Conservation (phyloP, 192 early-diverging fungal genomes). For the Backusella australiensis region DNA sequence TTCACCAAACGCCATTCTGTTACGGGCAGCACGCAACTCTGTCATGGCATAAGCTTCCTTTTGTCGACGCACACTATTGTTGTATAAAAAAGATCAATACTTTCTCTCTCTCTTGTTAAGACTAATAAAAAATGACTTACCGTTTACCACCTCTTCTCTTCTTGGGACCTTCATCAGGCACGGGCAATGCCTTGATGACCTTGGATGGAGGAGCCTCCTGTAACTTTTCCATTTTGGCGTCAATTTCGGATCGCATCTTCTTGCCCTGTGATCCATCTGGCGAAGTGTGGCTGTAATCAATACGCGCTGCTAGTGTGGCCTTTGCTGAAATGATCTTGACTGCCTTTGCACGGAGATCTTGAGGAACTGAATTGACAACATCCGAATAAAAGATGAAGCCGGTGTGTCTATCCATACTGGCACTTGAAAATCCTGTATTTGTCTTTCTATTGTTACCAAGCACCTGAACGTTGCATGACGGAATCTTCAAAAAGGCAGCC, state of each 20-base stretch:
- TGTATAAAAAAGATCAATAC: neutral
- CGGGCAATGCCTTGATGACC: slow-evolving; percentile 83
- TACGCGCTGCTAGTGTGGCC: slow-evolving; percentile 74
- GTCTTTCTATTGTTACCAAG: slow-evolving; percentile 47
- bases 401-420: slow-evolving; percentile 66
- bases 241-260: slow-evolving; percentile 74
- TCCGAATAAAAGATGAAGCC: slow-evolving; percentile 83
- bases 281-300: slow-evolving; percentile 73
- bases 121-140: slow-evolving; percentile 21
- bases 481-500: slow-evolving; percentile 81
- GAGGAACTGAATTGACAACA: slow-evolving; percentile 62
- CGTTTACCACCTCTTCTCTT: slow-evolving; percentile 86
- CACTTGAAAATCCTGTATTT: slow-evolving; percentile 64
- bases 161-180: slow-evolving; percentile 89
- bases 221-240: slow-evolving; percentile 83
- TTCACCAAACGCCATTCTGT: slow-evolving; percentile 89
- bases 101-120: neutral
- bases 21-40: slow-evolving; percentile 87
- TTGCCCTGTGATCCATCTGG: slow-evolving; percentile 74
- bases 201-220: slow-evolving; percentile 85
- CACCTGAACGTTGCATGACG: slow-evolving; percentile 82
- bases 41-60: slow-evolving; percentile 84
- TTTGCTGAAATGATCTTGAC: slow-evolving; percentile 83
- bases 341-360: slow-evolving; percentile 77
- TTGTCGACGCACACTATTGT: slow-evolving; percentile 64